Evolutionary conservation across 768 basidiomycete species (phyloP).

Genomic region (Trichaptum fuscoviolaceum): DNA sequence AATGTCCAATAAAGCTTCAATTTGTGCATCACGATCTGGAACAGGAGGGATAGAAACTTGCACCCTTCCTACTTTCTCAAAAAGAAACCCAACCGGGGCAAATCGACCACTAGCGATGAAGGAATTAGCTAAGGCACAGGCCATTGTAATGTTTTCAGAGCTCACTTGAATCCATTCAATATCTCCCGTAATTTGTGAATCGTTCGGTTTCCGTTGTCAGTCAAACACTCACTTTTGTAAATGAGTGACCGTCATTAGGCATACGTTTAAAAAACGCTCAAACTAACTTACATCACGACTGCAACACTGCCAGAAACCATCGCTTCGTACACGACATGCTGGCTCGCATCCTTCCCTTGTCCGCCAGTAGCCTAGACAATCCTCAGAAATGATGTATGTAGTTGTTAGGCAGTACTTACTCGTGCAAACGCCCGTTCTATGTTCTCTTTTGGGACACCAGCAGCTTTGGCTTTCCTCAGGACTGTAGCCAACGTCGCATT

Average conservation of each 20-base stretch:
- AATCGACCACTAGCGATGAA: slow-evolving; percentile 45
- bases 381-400: background rate
- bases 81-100: slow-evolving; percentile 63
- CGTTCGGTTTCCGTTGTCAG: slow-evolving; percentile 63
- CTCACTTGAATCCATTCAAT: slow-evolving; percentile 44
- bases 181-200: slow-evolving; percentile 51
- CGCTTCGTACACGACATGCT: slow-evolving; percentile 53
- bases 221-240: slow-evolving; percentile 47
- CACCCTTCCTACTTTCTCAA: slow-evolving; percentile 50
- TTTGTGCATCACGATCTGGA: slow-evolving; percentile 22
- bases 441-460: slow-evolving; percentile 64
- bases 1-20: slow-evolving; percentile 35
- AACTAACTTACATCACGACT: slow-evolving; percentile 50
- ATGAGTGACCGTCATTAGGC: slow-evolving; percentile 18
- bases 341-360: slow-evolving; percentile 39
- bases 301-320: slow-evolving; percentile 55
- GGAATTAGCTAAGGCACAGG: background rate
- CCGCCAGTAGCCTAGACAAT: slow-evolving; percentile 39
- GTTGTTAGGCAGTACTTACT: slow-evolving; percentile 27
- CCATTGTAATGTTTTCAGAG: background rate
- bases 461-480: slow-evolving; percentile 50
- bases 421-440: slow-evolving; percentile 56
- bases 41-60: slow-evolving; percentile 34
- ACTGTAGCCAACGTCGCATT: slow-evolving; percentile 50
- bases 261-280: background rate